Base-by-base conservation (phyloP, 2,329 filamentous ascomycete genomes). In the Lecanicillium sp. region DNA sequence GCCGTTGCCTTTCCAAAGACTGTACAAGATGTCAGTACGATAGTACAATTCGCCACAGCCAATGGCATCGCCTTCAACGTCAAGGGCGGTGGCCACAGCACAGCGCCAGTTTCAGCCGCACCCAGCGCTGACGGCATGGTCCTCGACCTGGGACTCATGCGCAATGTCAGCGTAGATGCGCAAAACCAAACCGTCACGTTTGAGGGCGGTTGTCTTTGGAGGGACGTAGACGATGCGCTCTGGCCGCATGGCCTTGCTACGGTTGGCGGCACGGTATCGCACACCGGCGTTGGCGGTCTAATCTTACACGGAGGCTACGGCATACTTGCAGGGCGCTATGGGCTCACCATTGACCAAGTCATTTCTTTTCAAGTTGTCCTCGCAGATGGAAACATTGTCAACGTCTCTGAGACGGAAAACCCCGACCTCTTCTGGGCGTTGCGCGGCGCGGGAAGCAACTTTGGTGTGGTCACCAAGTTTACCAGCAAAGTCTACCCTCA, bases 261-360 rank as follows among this genome's bases (percentile, higher is more conserved):
- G 2, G 71, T 79, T 0, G 76, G 75, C 8, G 78, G 78, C 3
- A 78, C 76, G 0, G 73, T 80, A 9, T 73, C 73, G 30, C 72
- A 80, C 45, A 80, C 75, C 1, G 77, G 78, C 5, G 70, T 81
- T 5, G 76, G 73, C 3, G 78, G 73, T 0, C 57, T 80, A 12
- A 67, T 70, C 0, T 52, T 79, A 1, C 73, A 73, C 1, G 76
- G 75, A 17, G 77, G 76, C 2, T 76, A 74, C 48, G 75, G 78
- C 2, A 68, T 70, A 54, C 56, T 81, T 13, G 69, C 64, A 18
- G 70, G 72, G 1, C 57, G 60, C 22, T 59, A 75, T 37, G 79
- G 79, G 0, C 59, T 80, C 8, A 49, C 59, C 4, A 53, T 65
- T 9, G 68, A 71, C 43, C 56, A 58, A 14, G 50, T 71, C 4